phyloP scores from a whole-genome alignment of 495 filamentous ascomycete genomes.

The Lepidopterella palustris region DNA sequence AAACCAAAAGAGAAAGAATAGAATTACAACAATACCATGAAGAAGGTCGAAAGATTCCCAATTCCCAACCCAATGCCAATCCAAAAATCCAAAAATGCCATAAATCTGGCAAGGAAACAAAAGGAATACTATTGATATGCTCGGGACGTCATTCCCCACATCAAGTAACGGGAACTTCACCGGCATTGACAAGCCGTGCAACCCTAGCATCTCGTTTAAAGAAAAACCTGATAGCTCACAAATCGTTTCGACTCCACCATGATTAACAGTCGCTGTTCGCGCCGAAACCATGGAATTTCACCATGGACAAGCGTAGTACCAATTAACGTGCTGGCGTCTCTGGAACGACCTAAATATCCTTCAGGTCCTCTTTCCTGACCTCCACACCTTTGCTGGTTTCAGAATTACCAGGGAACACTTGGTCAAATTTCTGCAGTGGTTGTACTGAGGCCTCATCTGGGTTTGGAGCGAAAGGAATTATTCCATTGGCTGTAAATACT shows the following conservation, averaged over 20 bases:
- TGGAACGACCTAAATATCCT: conserved; percentile 23
- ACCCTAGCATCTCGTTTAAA: not conserved
- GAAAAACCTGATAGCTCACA: not conserved
- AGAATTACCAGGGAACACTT: not conserved
- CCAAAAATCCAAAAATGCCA: not conserved
- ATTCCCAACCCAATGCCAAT: too few relatives aligned
- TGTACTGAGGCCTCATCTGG: conserved; percentile 5
- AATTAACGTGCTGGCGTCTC: conserved; percentile 22
- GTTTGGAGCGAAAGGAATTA: conserved; percentile 24
- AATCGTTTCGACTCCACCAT: not conserved
- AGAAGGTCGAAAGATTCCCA: not conserved
- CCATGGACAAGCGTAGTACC: not conserved
- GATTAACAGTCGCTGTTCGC: not conserved
- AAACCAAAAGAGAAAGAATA: not conserved
- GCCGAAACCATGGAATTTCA: too few relatives aligned
- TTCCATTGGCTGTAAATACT: conserved; percentile 16
- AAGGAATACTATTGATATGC: not conserved
- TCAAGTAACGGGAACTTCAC: not conserved
- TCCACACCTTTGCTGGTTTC: not conserved
- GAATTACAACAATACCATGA: not conserved
- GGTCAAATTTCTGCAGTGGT: not conserved
- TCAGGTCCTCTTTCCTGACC: not conserved
- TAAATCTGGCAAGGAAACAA: not conserved
- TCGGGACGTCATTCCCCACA: not conserved
- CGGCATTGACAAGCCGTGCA: not conserved